Base-by-base conservation (phyloP, 305 asterid genomes). In the Lippia alba region DNA sequence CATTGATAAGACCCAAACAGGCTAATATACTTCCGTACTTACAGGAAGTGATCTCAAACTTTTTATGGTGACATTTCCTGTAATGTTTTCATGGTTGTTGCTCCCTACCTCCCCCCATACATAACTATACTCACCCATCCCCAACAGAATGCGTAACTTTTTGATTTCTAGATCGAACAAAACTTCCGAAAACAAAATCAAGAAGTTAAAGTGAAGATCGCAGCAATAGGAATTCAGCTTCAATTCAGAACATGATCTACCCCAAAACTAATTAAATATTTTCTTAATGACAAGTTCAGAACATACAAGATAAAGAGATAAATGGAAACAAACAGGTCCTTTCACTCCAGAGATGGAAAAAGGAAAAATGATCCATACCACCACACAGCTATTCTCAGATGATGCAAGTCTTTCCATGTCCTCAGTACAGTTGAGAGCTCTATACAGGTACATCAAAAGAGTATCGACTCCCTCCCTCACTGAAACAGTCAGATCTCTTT, bases 401-500 rank as follows among this genome's bases (percentile, higher is more conserved):
- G 96, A 90, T 69, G 96, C 97, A 77, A 94, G 97, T 71, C 49
- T 87, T 81, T 94, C 99, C 99, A 94, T 91, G 74, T 87, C 94
- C 70, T 90, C 90, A 46, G 81, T 84, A 62, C 76, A 74, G 74
- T 90, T 87, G 61, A 88, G 83, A 76, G 97, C 91, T 88, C 99
- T 86, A 74, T 87, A 91, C 12, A 94, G 87, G 79, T 90, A 86
- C 96, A 94, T 86, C 71, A 94, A 77, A 74, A 94, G 99, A 40
- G 99, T 94, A 86, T 94, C 99, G 65, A 94, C 90, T 74, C 99
- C 99, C 80, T 94, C 99, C 78, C 73, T 86, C 80, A 88, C 89
- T 53, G 87, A 82, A 65, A 77, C 68, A 62, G 82, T 73, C 70
- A 90, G 86, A 73, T 86, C 94, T 79, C 89, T 90, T 66, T 74